Percentiles rank a stretch among this genome's conserved stretches.
These are phyloP conservation scores for Edaphochlamys debaryana DNA, from an alignment of 139 green algal species.

Conservation along the genomic window DNA sequence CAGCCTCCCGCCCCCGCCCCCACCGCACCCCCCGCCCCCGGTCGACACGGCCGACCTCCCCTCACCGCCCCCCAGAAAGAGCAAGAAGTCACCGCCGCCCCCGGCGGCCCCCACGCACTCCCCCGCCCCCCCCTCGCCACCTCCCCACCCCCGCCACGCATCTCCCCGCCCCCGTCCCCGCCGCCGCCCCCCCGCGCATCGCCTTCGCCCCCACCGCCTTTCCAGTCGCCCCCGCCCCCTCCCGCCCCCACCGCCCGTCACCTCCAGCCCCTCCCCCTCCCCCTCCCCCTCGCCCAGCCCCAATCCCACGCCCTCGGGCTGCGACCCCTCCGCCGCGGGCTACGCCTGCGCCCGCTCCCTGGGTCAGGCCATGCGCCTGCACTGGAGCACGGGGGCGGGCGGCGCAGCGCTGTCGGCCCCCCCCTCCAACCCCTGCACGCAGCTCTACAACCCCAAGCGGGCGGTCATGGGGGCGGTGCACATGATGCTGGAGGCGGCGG, in stretches of 20 bases:
- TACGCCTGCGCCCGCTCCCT: neutral
- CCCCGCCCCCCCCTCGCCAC: neutral
- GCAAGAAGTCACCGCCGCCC: neutral
- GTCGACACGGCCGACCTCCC: neutral
- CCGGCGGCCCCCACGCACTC: neutral
- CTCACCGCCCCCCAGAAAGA: neutral
- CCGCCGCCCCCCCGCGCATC: too few relatives aligned
- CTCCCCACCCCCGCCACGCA: neutral
- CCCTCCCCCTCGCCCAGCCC: too few relatives aligned
- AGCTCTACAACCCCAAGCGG: too few relatives aligned
- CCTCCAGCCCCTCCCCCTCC: neutral
- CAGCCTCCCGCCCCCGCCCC: neutral
- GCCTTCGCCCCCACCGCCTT: neutral
- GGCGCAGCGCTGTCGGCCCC: too few relatives aligned
- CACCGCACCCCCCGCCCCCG: neutral
- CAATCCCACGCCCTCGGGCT: too few relatives aligned
- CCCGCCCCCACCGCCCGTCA: neutral
- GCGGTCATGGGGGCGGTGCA: neutral
- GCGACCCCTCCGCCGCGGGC: neutral
- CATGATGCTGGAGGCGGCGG: slow-evolving; percentile 2
- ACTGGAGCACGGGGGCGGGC: too few relatives aligned
- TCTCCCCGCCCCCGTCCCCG: neutral
- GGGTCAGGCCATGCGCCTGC: slow-evolving; percentile 8
- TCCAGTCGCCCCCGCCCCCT: too few relatives aligned
- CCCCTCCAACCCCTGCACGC: neutral